A percentile compares a stretch with the other conserved stretches of the same genome.
Conservation (phyloP, 169 alveolate genomes). For the Eimeria brunetti region DNA sequence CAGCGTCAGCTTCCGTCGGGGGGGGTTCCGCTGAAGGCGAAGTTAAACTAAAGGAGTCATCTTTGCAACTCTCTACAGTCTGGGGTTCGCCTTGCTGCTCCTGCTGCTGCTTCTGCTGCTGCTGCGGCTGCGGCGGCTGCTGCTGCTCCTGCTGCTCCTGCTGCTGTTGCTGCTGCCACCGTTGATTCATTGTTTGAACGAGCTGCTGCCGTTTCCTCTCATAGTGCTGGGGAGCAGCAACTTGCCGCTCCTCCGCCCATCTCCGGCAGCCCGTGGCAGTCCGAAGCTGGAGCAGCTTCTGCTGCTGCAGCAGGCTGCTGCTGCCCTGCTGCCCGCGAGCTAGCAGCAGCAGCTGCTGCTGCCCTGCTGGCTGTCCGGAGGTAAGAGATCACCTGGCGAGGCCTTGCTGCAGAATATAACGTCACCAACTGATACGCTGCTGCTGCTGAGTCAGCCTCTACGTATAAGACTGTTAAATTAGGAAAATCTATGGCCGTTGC, state of each 20-base stretch:
- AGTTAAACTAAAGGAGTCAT: not conserved
- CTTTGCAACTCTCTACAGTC: not conserved
- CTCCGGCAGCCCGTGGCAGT: not conserved
- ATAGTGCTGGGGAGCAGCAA: not conserved
- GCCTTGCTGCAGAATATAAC: not conserved
- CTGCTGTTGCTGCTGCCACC: slow-evolving; percentile 7
- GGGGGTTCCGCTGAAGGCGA: not conserved
- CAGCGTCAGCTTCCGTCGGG: not conserved
- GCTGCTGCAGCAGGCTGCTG: slow-evolving; percentile 8
- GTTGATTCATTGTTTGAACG: slow-evolving; percentile 1
- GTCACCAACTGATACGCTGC: not conserved
- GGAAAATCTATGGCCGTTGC: not conserved
- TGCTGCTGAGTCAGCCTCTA: not conserved
- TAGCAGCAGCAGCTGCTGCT: not conserved
- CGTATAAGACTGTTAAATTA: not conserved
- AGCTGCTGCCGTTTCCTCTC: slow-evolving; percentile 4
- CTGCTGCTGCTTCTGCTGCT: not conserved
- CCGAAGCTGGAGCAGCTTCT: not conserved
- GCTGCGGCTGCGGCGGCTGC: not conserved
- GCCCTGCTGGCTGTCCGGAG: not conserved
- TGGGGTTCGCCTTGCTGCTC: not conserved
- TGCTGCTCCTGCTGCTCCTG: not conserved
- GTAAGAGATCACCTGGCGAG: not conserved
- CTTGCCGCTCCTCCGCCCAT: not conserved
- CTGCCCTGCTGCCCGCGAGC: slow-evolving; percentile 2